Percentiles rank a stretch among this genome's conserved stretches.
Evolutionary conservation across 164 flowering plant genomes (phyloP).

Genomic region (Vitis rupestris): DNA sequence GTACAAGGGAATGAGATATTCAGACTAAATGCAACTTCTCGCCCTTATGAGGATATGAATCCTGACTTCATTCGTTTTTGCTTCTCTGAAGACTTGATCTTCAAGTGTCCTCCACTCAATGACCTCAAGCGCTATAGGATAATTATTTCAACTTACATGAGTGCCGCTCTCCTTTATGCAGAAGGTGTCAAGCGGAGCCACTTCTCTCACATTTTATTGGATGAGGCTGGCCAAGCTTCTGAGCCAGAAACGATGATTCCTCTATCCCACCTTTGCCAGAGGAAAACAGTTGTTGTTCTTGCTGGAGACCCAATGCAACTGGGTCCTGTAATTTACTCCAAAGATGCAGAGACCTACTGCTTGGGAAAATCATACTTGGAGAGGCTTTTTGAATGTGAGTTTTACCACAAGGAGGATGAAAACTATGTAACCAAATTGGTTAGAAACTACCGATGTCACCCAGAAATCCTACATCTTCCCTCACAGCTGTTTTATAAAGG

Average conservation of each 20-base stretch:
- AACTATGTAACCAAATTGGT: slow-evolving; percentile 70
- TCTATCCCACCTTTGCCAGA: slow-evolving; percentile 49
- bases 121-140: slow-evolving; percentile 56
- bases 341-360: slow-evolving; percentile 63
- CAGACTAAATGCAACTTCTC: slow-evolving; percentile 76
- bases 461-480: slow-evolving; percentile 71
- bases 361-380: slow-evolving; percentile 82
- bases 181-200: slow-evolving; percentile 69
- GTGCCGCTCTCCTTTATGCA: slow-evolving; percentile 65
- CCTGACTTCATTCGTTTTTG: slow-evolving; percentile 55
- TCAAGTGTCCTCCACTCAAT: slow-evolving; percentile 58
- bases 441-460: slow-evolving; percentile 82
- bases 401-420: slow-evolving; percentile 45
- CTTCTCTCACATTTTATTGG: slow-evolving; percentile 85
- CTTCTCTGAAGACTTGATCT: slow-evolving; percentile 52
- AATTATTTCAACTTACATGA: slow-evolving; percentile 82
- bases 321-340: slow-evolving; percentile 83
- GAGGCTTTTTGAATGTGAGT: slow-evolving; percentile 62
- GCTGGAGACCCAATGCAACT: slow-evolving; percentile 97
- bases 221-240: slow-evolving; percentile 98
- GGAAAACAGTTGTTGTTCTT: slow-evolving; percentile 70
- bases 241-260: slow-evolving; percentile 96
- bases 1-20: slow-evolving; percentile 54
- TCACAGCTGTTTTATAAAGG: slow-evolving; percentile 78
- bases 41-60: slow-evolving; percentile 63